Base-by-base conservation (phyloP, 306 rosid species). In the Pyrus communis region DNA sequence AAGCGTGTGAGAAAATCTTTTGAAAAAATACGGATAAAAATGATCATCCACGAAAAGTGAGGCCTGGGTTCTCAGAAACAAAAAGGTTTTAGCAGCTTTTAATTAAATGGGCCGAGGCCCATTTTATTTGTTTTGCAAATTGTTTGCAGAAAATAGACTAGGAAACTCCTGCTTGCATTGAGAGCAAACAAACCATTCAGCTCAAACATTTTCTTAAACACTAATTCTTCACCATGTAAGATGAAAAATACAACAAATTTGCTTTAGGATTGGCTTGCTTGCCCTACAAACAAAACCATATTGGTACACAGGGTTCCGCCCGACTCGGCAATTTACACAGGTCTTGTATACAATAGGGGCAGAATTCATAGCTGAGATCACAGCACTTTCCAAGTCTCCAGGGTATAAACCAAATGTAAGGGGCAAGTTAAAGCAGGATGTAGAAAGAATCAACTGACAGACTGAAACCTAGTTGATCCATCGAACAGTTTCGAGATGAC, bases 311-410 rank as follows among this genome's bases (percentile, higher is more conserved):
- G 43, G 72, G 27, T 45, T 23, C 57, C 35, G 22, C 51, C 55
- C 30, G 1, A 54, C 21, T 42, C 3, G 19, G 58, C 38, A 59
- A 13, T 58, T 40, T 12, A 15, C 12, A 21, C 4, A 23, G 5
- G 38, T 38, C 52, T 74, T 60, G 35, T 60, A 14, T 27, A 62
- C 61, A 62, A 9, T 22, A 6, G 13, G 23, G 10, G 7, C 42
- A 40, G 45, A 40, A 0, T 40, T 40, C 45, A 35, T 5, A 40
- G 33, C 64, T 25, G 22, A 43, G 28, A 18, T 43, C 23, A 42
- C 18, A 69, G 68, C 35, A 40, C 75, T 67, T 59, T 52, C 80
- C 80, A 77, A 68, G 75, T 68, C 18, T 77, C 75, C 13, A 11
- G 65, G 31, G 4, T 25, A 60, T 23, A 60, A 25, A 60, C 65